Percentiles rank a stretch among this genome's conserved stretches.
Conservation (phyloP, 2,329 filamentous ascomycete genomes). For the Colletotrichum aenigma region DNA sequence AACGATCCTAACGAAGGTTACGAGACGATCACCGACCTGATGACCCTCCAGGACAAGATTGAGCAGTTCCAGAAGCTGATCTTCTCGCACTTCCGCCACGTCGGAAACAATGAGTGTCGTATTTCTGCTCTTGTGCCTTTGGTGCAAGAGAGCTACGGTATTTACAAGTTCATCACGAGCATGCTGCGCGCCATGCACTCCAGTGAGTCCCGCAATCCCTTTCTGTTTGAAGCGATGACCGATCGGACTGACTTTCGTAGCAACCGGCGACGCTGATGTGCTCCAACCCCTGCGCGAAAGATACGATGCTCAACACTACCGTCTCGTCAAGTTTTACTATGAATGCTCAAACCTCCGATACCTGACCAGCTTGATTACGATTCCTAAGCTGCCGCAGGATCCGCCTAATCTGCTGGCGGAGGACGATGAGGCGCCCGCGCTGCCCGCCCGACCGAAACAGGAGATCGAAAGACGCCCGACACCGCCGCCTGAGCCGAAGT, state of each 20-base stretch:
- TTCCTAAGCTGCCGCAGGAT: constrained; percentile 94
- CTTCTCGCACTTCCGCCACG: constrained; percentile 92
- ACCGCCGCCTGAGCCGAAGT: constrained; percentile 69
- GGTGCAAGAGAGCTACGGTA: constrained; percentile 97
- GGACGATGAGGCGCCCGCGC: constrained; percentile 80
- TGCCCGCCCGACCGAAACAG: constrained; percentile 81
- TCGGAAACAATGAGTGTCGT: constrained; percentile 93
- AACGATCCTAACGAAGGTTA: constrained; percentile 98
- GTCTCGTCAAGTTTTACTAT: constrained; percentile 97
- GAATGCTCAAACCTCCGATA: constrained; percentile 98
- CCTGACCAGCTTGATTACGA: constrained; percentile 92
- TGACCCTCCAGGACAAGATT: constrained; percentile 97
- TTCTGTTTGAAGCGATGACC: constrained; percentile 1
- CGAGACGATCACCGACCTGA: constrained; percentile 95
- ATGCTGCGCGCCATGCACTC: constrained; percentile 99
- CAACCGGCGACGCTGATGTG: constrained; percentile 91
- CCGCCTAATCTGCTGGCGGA: constrained; percentile 87
- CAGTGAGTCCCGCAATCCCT: constrained; percentile 59
- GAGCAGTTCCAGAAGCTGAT: constrained; percentile 98
- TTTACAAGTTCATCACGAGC: constrained; percentile 99
- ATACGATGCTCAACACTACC: constrained; percentile 96
- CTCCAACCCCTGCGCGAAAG: constrained; percentile 84
- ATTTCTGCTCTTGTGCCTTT: constrained; percentile 93
- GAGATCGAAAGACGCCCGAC: constrained; percentile 73
- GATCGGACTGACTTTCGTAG: constrained; percentile 44